phyloP scores from a whole-genome alignment of 1,139 yeast species.

The Candida sp. region DNA sequence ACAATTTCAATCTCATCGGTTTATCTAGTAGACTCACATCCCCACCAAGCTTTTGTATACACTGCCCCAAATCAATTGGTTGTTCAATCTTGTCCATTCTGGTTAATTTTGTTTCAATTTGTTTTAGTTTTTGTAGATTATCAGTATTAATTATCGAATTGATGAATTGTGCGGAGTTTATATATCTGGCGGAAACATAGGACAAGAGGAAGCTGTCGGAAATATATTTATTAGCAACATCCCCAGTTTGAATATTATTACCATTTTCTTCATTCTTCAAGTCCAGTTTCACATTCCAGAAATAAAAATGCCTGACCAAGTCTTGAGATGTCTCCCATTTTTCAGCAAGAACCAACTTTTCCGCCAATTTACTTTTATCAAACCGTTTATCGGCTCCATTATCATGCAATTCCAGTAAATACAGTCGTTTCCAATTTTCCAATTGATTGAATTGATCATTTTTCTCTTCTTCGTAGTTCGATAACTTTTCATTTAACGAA shows the following conservation, averaged over 20 bases:
- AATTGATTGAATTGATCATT: slow-evolving; percentile 1
- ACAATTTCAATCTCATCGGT: slow-evolving; percentile 9
- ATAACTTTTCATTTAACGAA: not conserved
- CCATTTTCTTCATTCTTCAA: slow-evolving; percentile 1
- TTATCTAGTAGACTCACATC: not conserved
- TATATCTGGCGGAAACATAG: not conserved
- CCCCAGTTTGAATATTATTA: not conserved
- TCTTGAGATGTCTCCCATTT: slow-evolving; percentile 3
- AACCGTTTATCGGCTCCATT: slow-evolving; percentile 18
- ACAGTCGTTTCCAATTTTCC: slow-evolving; percentile 5
- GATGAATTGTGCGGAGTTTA: not conserved
- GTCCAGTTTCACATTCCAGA: slow-evolving; percentile 1
- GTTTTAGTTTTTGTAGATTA: not conserved
- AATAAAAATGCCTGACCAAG: slow-evolving; percentile 11
- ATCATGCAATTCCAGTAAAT: slow-evolving; percentile 24
- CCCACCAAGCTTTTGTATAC: slow-evolving; percentile 5
- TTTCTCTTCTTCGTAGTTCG: not conserved
- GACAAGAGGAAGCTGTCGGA: not conserved
- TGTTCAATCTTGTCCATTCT: not conserved
- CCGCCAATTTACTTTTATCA: slow-evolving; percentile 7
- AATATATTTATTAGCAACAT: not conserved
- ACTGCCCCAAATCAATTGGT: not conserved
- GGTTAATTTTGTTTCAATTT: not conserved
- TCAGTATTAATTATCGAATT: not conserved
- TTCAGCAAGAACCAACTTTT: slow-evolving; percentile 8